Evolutionary conservation across 1,284 basidiomycete species (phyloP), one percentile per base, ranked within the genome.

Genomic region (Ustilago hordei): DNA sequence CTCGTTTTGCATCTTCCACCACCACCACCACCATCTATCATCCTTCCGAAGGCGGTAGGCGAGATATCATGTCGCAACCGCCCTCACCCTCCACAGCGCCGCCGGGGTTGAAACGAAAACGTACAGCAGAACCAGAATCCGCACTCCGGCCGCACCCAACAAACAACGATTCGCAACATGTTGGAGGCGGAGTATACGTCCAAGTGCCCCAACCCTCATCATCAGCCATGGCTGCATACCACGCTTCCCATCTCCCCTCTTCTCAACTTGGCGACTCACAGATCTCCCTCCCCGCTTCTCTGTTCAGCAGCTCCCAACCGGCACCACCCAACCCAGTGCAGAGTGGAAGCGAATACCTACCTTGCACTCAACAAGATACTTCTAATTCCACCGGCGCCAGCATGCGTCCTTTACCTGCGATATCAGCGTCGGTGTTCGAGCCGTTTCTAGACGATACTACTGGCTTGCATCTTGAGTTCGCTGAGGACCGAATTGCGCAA

Each of bases 391-490:
- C 41, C 4, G 53, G 52, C 1, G 1, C 61, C 1, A 54, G n/a
- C 17, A 11, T 77, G 59, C 28, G 56, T 3, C 71, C 71, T 0
- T 36, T 78, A 0, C 71, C 70, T 11, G 47, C 41, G 6, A 64
- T 78, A 8, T 61, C 71, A 6, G 45, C 62, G n/a, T 50, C 50
- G 0, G 75, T 63, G 3, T 78, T 78, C 34, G 61, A 62, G 41
- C 75, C 75, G 12, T 78, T 28, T 28, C 55, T 78, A 3, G 75
- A 78, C 41, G 64, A 78, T 23, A 70, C 71, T 0, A 78, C 71
- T 4, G 71, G 71, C 13, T 54, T 75, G 64, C 59, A 64, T 7
- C 43, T 78, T 3, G 75, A 75, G 9, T 38, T 31, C 5, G 68
- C 60, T 15, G 64, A 74, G 13, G 35, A n/a, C 7, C 23, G 63